Evolutionary conservation across 148 eudicot genomes (phyloP).

Genomic region (Euryodendron excelsum): DNA sequence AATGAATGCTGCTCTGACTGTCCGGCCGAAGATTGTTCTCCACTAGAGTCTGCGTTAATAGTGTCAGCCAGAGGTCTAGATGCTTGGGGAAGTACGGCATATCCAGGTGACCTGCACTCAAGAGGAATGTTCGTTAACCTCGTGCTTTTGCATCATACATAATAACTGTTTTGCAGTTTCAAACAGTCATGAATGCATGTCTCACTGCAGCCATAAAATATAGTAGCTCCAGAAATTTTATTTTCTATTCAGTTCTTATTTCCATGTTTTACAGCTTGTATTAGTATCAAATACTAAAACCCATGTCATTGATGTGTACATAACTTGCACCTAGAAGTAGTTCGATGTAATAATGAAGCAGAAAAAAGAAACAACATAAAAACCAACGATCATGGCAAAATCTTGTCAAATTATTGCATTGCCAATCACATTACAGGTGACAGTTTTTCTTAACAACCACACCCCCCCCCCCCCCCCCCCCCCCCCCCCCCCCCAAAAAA

Average conservation of each 20-base stretch:
- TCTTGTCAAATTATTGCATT: conserved; percentile 2
- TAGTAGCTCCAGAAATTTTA: background rate
- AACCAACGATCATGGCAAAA: background rate
- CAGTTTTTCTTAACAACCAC: background rate
- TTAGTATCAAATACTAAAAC: background rate
- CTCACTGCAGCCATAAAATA: background rate
- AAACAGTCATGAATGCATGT: background rate
- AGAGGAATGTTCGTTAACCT: background rate
- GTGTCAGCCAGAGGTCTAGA: conserved; percentile 25
- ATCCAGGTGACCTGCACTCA: conserved; percentile 72
- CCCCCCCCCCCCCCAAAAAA: no score
- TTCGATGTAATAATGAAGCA: background rate
- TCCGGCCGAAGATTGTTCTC: conserved; percentile 29
- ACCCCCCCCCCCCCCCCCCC: no score
- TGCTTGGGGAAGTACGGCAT: conserved; percentile 52
- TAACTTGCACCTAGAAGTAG: background rate
- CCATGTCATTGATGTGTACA: background rate
- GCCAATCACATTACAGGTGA: background rate
- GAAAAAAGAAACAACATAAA: background rate
- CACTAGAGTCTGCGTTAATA: conserved; percentile 27
- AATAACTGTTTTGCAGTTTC: background rate
- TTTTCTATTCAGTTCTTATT: background rate
- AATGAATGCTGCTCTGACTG: conserved; percentile 33
- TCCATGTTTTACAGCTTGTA: background rate
- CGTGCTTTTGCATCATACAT: background rate